Evolutionary conservation across 495 filamentous ascomycete genomes (phyloP).

Genomic region (Penicillium fimorum): DNA sequence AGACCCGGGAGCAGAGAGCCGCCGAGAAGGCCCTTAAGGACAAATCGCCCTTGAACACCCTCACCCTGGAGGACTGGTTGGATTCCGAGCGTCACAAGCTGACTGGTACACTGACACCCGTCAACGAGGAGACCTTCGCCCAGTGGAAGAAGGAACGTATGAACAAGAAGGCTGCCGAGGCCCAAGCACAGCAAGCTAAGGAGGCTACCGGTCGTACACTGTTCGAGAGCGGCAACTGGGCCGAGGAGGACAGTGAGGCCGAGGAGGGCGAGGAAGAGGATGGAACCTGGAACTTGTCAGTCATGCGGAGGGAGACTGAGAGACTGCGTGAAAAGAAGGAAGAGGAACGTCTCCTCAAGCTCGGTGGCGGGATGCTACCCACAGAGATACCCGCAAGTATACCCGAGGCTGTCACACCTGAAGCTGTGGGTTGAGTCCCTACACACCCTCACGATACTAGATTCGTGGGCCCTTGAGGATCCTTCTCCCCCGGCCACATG

Average conservation of each 20-base stretch:
- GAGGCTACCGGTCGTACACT: conserved; percentile 91
- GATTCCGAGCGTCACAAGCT: conserved; percentile 94
- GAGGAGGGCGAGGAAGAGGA: conserved; percentile 58
- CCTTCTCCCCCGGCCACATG: conserved; percentile 22
- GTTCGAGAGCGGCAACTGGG: conserved; percentile 97
- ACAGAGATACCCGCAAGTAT: not conserved
- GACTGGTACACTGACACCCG: conserved; percentile 84
- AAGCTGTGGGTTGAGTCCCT: conserved; percentile 34
- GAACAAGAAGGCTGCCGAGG: conserved; percentile 93
- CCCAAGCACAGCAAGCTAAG: conserved; percentile 82
- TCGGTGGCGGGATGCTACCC: conserved; percentile 31
- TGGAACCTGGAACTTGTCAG: conserved; percentile 74
- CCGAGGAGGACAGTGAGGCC: conserved; percentile 60
- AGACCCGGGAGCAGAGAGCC: conserved; percentile 95
- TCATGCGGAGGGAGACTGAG: conserved; percentile 68
- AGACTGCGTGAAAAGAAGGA: conserved; percentile 49
- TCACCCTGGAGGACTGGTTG: conserved; percentile 96
- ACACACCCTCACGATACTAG: conserved; percentile 22
- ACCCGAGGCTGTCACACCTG: conserved; percentile 19
- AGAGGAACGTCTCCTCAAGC: conserved; percentile 42
- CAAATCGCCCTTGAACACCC: conserved; percentile 89
- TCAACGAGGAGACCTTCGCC: conserved; percentile 86
- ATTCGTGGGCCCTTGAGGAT: conserved; percentile 35
- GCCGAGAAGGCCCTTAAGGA: conserved; percentile 97
- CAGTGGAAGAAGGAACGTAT: conserved; percentile 93